phyloP scores from a whole-genome alignment of 306 rosid genomes.

The Biancaea sappan region DNA sequence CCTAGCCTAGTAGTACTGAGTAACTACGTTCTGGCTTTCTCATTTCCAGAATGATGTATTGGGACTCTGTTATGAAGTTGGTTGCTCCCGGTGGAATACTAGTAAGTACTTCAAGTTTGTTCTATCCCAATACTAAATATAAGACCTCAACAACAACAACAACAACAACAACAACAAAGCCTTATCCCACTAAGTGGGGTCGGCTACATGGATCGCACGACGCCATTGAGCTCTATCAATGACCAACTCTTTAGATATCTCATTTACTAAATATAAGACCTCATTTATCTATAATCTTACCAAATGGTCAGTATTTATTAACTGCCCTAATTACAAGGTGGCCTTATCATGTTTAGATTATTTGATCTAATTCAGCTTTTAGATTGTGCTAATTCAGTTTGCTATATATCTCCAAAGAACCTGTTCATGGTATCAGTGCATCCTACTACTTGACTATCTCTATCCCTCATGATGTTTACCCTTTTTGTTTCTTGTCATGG shows the following conservation, averaged over 20 bases:
- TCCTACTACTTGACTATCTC: conserved; percentile 15
- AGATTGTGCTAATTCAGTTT: background rate
- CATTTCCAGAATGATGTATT: conserved; percentile 77
- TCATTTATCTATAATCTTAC: conserved; percentile 7
- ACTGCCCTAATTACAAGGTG: conserved; percentile 2
- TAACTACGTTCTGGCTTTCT: conserved; percentile 24
- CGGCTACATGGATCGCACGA: no score
- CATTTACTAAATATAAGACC: no score
- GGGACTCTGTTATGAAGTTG: conserved; percentile 86
- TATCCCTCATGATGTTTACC: conserved; percentile 6
- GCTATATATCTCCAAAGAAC: conserved; percentile 2
- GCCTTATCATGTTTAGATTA: conserved; percentile 17
- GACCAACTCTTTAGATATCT: no score
- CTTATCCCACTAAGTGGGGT: no score
- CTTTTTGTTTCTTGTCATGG: conserved; percentile 9
- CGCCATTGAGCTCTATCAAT: no score
- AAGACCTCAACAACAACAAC: no score
- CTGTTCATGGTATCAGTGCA: conserved; percentile 16
- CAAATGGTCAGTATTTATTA: background rate
- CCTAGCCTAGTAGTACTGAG: conserved; percentile 9
- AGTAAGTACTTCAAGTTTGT: conserved; percentile 53
- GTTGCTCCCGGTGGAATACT: conserved; percentile 83
- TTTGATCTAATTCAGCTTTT: background rate
- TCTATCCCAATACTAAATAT: conserved; percentile 12
- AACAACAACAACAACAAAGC: no score